Conservation (phyloP, 208 protist species). For the Leishmania arabica region DNA sequence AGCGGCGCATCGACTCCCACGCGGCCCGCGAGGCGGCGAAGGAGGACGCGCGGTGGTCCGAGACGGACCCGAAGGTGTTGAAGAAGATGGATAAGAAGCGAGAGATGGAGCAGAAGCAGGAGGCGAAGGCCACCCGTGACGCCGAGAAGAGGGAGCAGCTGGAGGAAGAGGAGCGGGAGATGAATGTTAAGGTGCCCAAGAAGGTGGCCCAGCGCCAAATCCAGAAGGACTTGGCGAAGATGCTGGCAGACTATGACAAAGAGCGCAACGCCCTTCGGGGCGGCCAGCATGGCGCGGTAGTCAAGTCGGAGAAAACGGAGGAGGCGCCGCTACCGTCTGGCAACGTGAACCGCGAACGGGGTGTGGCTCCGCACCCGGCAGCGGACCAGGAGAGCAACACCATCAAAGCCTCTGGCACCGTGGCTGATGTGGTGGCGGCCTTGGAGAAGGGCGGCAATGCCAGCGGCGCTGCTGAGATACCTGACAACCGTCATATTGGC, state of each 20-base stretch:
- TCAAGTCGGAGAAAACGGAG: constrained; percentile 12
- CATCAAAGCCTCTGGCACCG: constrained; percentile 48
- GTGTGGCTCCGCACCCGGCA: constrained; percentile 13
- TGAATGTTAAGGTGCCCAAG: constrained; percentile 57
- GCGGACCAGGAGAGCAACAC: constrained; percentile 19
- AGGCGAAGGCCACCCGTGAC: constrained; percentile 46
- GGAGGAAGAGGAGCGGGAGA: constrained; percentile 65
- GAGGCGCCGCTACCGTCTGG: constrained; percentile 36
- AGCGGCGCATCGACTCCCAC: constrained; percentile 42
- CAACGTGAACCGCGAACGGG: constrained; percentile 55
- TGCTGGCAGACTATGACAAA: constrained; percentile 85
- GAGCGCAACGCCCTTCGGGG: constrained; percentile 45
- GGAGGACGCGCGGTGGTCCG: constrained; percentile 81
- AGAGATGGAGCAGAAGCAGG: constrained; percentile 66
- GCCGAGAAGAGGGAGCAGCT: constrained; percentile 80
- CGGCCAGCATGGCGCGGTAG: constrained; percentile 29
- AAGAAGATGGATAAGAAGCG: constrained; percentile 68
- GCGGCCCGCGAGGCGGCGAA: constrained; percentile 33
- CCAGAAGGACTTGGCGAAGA: constrained; percentile 87
- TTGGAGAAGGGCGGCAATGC: constrained; percentile 32
- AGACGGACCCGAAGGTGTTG: constrained; percentile 56
- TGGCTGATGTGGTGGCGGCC: constrained; percentile 44
- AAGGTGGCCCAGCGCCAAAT: constrained; percentile 80
- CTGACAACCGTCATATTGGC: constrained; percentile 84
- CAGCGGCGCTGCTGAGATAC: constrained; percentile 21